Conservation (phyloP, 1,284 basidiomycete species). For the Schizophyllum amplum region DNA sequence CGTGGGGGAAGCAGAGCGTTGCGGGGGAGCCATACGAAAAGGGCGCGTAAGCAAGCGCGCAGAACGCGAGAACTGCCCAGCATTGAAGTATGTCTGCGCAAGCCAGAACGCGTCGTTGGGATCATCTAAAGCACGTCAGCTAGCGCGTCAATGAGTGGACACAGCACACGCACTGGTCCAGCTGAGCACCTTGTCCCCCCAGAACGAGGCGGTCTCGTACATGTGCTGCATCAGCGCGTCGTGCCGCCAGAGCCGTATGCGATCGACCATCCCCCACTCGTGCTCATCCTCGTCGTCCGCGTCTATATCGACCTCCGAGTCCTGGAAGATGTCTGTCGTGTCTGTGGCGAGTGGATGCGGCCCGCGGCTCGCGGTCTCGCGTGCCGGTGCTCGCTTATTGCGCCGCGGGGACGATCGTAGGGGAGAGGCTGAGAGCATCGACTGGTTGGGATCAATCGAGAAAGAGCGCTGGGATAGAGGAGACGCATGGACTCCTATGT, state of each 20-base stretch:
- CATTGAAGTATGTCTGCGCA: slow-evolving; percentile 94
- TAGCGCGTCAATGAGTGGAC: slow-evolving; percentile 7
- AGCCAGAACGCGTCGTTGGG: slow-evolving; percentile 99
- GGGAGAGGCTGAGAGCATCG: slow-evolving; percentile 62
- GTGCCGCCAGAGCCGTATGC: slow-evolving; percentile 95
- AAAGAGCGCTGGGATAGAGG: slow-evolving; percentile 43
- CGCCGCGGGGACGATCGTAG: slow-evolving; percentile 52
- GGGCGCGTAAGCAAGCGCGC: slow-evolving; percentile 86
- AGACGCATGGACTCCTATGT: slow-evolving; percentile 51
- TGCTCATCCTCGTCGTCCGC: slow-evolving; percentile 52
- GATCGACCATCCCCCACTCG: slow-evolving; percentile 82
- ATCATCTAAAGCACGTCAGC: slow-evolving; percentile 48
- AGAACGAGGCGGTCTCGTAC: slow-evolving; percentile 95
- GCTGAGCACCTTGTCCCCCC: slow-evolving; percentile 93
- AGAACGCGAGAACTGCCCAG: slow-evolving; percentile 90
- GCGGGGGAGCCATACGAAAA: slow-evolving; percentile 47
- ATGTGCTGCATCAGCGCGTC: slow-evolving; percentile 98
- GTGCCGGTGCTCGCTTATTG: slow-evolving; percentile 39
- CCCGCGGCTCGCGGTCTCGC: slow-evolving; percentile 24
- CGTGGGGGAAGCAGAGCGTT: slow-evolving; percentile 23
- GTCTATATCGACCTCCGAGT: slow-evolving; percentile 39
- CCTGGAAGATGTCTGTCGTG: slow-evolving; percentile 68
- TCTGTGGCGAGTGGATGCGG: slow-evolving; percentile 68
- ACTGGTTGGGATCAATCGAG: slow-evolving; percentile 69
- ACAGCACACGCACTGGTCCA: slow-evolving; percentile 75